Conservation (phyloP, 1,284 basidiomycete species). For the Pseudozyma flocculosa region DNA sequence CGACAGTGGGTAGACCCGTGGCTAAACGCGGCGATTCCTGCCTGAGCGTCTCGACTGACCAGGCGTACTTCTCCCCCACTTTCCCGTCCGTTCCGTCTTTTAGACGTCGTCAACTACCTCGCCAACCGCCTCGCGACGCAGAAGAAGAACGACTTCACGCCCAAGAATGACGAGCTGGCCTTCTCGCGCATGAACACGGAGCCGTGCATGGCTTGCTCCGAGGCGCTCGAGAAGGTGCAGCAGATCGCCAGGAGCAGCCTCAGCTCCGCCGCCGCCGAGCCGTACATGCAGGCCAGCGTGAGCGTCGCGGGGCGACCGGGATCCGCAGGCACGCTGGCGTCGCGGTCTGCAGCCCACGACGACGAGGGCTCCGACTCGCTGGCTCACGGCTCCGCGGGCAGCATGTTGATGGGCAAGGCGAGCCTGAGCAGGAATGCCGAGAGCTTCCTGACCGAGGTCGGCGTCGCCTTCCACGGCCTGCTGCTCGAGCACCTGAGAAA, state of each 20-base stretch:
- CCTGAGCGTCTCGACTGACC: too few relatives aligned
- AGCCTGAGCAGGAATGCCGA: conserved; percentile 72
- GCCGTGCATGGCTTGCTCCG: conserved; percentile 85
- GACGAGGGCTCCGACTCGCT: background rate
- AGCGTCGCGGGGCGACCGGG: background rate
- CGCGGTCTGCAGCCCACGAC: background rate
- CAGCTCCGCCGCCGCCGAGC: background rate
- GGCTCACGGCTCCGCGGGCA: conserved; percentile 1
- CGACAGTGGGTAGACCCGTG: conserved; percentile 67
- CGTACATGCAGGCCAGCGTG: background rate
- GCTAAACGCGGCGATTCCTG: too few relatives aligned
- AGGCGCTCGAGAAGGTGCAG: conserved; percentile 76
- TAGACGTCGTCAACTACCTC: conserved; percentile 59
- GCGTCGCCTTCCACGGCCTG: conserved; percentile 88
- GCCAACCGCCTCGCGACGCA: conserved; percentile 79
- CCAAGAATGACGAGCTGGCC: conserved; percentile 78
- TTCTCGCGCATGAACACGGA: conserved; percentile 95
- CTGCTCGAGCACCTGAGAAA: conserved; percentile 92
- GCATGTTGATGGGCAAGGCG: background rate
- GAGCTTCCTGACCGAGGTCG: conserved; percentile 87
- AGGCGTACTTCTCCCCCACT: too few relatives aligned
- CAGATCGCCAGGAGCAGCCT: conserved; percentile 73
- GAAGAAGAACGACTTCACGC: conserved; percentile 95
- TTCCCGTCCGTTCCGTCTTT: background rate
- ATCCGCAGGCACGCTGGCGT: background rate